Base-by-base conservation (phyloP, 106 monocot genomes). In the Dioscorea zingiberensis region DNA sequence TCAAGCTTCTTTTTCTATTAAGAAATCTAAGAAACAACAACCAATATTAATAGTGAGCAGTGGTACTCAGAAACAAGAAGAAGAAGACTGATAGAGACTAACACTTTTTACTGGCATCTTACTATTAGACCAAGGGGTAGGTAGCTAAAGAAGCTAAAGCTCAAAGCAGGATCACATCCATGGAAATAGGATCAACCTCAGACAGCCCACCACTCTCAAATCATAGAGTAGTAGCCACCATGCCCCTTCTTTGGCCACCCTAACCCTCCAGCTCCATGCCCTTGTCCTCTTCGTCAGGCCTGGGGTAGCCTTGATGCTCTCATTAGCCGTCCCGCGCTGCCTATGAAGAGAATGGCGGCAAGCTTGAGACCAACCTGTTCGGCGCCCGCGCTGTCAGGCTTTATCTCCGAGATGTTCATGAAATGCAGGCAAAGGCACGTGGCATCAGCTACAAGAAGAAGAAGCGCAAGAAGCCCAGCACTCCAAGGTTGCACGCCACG, bases 171-270 rank as follows among this genome's bases (percentile, higher is more conserved):
- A 30, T 30, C 38, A 38, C 10, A n/a, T n/a, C n/a, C 38, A 62
- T 62, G 62, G 62, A 62, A 16, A 29, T 21, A 2, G 32, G 17
- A 10, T 25, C 62, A 30, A 62, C 7, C 15, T 28, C 62, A 29
- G 62, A 62, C 15, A 62, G 62, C 62, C 62, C 62, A 4, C n/a
- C n/a, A n/a, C 14, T 13, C 28, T 62, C 62, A 13, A 28, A 62
- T 17, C n/a, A n/a, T n/a, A n/a, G n/a, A n/a, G n/a, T n/a, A n/a
- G 38, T 15, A 29, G 7, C 13, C 9, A 16, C 18, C 62, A 44
- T 65, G 65, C 24, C 65, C 65, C 48, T 65, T 65, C 48, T 65
- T 48, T 22, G 65, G 65, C 25, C 47, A 65, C 65, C 65, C 65
- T 14, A 65, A 65, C 65, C 65, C 65, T 12, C 65, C 65, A 22